Conservation (phyloP, 106 monocot species). For the Platanthera guangdongensis region DNA sequence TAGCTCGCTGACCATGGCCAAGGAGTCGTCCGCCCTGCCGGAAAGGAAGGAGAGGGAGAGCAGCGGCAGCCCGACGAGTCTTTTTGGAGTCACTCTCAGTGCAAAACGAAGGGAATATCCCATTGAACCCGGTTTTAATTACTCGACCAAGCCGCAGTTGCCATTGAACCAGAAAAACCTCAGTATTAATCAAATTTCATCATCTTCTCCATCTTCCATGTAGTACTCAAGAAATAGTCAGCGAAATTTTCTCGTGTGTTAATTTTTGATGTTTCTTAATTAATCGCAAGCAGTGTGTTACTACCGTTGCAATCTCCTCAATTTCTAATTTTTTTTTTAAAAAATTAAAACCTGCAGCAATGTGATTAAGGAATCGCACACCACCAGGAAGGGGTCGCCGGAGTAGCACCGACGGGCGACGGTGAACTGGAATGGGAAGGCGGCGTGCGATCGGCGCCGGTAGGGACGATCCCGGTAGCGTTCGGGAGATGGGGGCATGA, state of each 20-base stretch:
- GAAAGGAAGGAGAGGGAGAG: slow-evolving; percentile 16
- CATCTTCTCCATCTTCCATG: not conserved
- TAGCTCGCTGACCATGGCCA: slow-evolving; percentile 91
- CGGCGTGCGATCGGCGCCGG: too few species aligned
- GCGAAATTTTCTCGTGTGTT: not conserved
- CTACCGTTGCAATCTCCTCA: not conserved
- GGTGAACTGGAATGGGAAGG: too few species aligned
- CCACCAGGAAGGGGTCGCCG: too few species aligned
- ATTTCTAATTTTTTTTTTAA: too few species aligned
- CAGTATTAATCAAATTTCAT: not conserved
- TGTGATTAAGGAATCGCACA: too few species aligned
- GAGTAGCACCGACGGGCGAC: too few species aligned
- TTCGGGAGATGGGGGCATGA: too few species aligned
- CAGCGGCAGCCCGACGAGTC: slow-evolving; percentile 26
- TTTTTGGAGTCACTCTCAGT: slow-evolving; percentile 10
- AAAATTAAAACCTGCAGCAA: too few species aligned
- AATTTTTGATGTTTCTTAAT: not conserved
- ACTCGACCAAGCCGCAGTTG: slow-evolving; percentile 36
- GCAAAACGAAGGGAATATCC: not conserved
- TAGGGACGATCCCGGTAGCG: too few species aligned
- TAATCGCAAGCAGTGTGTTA: not conserved
- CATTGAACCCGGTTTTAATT: slow-evolving; percentile 11
- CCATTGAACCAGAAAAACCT: not conserved
- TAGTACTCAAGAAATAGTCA: not conserved
- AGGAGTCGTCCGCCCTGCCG: slow-evolving; percentile 29